Percentiles rank a stretch among this genome's conserved stretches.
Evolutionary conservation across 176 grass and related monocot genomes (phyloP).

Genomic region (Panicum miliaceum): DNA sequence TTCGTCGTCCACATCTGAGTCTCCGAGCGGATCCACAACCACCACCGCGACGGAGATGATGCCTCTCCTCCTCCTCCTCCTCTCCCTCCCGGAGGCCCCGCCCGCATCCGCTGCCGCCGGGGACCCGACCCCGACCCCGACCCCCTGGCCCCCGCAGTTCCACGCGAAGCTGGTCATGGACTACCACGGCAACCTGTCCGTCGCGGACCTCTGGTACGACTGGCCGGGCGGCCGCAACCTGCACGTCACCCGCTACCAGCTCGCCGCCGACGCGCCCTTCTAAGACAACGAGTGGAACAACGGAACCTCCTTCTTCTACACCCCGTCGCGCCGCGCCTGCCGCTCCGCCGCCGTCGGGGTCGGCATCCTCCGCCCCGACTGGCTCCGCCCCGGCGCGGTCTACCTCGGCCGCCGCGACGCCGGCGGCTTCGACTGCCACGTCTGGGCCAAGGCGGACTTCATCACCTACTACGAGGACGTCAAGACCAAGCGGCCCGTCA

Average conservation of each 20-base stretch:
- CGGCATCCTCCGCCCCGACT: constrained; percentile 67
- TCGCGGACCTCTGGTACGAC: constrained; percentile 78
- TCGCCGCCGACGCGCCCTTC: constrained; percentile 49
- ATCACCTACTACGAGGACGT: constrained; percentile 83
- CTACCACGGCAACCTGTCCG: constrained; percentile 56
- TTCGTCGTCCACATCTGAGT: too few relatives aligned
- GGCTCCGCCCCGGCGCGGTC: constrained; percentile 44
- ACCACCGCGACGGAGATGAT: neutral
- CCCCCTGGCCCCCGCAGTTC: constrained; percentile 67
- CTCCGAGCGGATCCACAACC: too few relatives aligned
- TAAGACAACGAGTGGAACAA: constrained; percentile 83
- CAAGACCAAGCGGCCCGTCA: constrained; percentile 56
- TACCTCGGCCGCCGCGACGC: constrained; percentile 60
- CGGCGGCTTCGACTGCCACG: constrained; percentile 64
- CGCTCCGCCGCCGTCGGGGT: constrained; percentile 50
- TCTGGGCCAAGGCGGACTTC: constrained; percentile 71
- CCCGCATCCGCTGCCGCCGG: neutral
- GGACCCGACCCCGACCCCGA: constrained; percentile 25
- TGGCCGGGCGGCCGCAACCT: constrained; percentile 80
- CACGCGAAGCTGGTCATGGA: constrained; percentile 62
- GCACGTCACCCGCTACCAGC: constrained; percentile 62
- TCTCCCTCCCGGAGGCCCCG: neutral
- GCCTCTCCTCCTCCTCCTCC: constrained; percentile 22
- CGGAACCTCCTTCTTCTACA: constrained; percentile 75
- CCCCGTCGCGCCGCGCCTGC: constrained; percentile 44